A percentile compares a stretch with the other conserved stretches of the same genome.
These are phyloP conservation scores for Corinectria fuckeliana DNA, from an alignment of 2,329 filamentous ascomycete species.

Conservation along the genomic window DNA sequence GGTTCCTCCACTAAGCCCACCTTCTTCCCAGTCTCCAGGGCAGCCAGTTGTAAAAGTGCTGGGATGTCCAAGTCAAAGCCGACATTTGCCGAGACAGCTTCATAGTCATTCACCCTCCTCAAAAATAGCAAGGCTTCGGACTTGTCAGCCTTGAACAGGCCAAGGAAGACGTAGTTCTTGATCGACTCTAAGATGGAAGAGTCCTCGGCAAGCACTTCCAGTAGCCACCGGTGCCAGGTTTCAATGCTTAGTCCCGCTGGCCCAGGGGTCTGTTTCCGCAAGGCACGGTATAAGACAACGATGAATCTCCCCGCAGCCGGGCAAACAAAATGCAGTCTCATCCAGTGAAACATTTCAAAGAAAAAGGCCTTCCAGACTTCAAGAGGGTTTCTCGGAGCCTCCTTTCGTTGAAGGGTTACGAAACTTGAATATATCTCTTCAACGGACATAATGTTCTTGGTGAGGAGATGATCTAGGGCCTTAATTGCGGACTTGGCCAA, in stretches of 20 bases:
- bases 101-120: constrained; percentile 59
- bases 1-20: constrained; percentile 73
- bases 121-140: constrained; percentile 63
- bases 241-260: constrained; percentile 43
- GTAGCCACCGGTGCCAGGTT: constrained; percentile 64
- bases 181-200: constrained; percentile 64
- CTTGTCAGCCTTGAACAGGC: constrained; percentile 66
- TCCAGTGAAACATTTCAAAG: constrained; percentile 59
- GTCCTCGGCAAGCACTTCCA: constrained; percentile 55
- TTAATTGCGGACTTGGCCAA: constrained; percentile 74
- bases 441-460: constrained; percentile 62
- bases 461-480: constrained; percentile 69
- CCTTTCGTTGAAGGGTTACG: constrained; percentile 43
- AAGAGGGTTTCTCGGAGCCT: constrained; percentile 13
- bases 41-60: constrained; percentile 67
- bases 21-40: constrained; percentile 76
- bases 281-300: constrained; percentile 60
- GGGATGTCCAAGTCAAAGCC: constrained; percentile 57
- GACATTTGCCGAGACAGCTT: constrained; percentile 53
- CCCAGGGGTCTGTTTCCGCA: constrained; percentile 44
- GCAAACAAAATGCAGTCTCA: constrained; percentile 63
- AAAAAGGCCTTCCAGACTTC: constrained; percentile 59
- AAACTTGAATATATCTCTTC: constrained; percentile 55
- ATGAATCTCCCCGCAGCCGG: constrained; percentile 67
- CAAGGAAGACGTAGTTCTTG: constrained; percentile 69